Evolutionary conservation across 2,329 filamentous ascomycete species (phyloP), one percentile per base, ranked within the genome.

Genomic region (Volutella citrinella): DNA sequence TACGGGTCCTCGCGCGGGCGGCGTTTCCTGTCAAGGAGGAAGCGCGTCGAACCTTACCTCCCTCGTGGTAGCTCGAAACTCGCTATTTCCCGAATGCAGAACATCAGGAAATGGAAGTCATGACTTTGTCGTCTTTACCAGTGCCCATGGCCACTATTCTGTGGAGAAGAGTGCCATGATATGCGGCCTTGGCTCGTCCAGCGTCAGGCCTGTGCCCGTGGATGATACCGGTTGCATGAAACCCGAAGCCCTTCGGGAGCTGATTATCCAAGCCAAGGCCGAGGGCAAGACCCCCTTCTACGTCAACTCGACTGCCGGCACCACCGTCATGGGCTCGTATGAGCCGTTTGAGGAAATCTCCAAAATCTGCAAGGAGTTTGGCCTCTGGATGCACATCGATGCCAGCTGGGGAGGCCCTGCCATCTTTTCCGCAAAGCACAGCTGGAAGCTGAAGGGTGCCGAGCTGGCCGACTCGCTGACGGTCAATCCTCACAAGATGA

Each of bases 401-500:
- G 93, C 78, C 20, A 87, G 81, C 30, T 97, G 90, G 91, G 93
- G 93, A 46, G 91, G 89, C 1, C 76, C 82, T 2, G 87, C 86
- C 39, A 73, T 87, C 45, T 96, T 97, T 64, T 85, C 80, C 1
- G 52, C 70, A n/a, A 65, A 65, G 37, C 82, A 85, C 26, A 68
- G 66, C 27, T 54, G 58, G 43, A 86, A 88, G 55, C 66, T 97
- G 9, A 60, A 67, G 2, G 91, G 91, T 11, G 69, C 76, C 3
- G 73, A 89, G 27, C 72, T 83, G 24, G 93, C 90, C 9, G 76
- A 96, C 61, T 87, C 81, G 11, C 69, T 97, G 23, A 87, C 89
- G 3, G 77, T 95, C 34, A 97, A 95, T 61, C 90, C 93, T 37
- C 93, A 98, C 67, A 97, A 97, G 67, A 97, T 97, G 93, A 76